These are phyloP conservation scores for Quillaja saponaria DNA, from an alignment of 306 rosid genomes.

Conservation along the genomic window DNA sequence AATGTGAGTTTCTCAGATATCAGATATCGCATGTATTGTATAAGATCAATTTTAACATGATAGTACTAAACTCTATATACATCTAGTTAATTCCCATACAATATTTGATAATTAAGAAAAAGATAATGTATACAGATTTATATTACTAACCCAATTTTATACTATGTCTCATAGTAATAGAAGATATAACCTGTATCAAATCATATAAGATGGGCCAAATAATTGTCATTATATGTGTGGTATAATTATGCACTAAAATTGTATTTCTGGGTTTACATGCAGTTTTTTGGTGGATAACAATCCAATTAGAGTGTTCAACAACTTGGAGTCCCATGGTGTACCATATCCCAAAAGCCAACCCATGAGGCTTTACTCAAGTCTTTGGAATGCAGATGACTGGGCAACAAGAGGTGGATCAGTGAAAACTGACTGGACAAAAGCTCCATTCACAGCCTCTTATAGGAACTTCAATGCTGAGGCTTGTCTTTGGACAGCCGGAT, in stretches of 20 bases:
- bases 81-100: too few species aligned
- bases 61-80: too few species aligned
- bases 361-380: slow-evolving; percentile 64
- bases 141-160: neutral
- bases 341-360: slow-evolving; percentile 66
- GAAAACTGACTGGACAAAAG: slow-evolving; percentile 70
- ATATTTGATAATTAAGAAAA: too few species aligned
- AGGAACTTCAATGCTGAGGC: slow-evolving; percentile 44
- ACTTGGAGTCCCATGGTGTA: slow-evolving; percentile 52
- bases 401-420: slow-evolving; percentile 80
- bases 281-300: slow-evolving; percentile 60
- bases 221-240: too few species aligned
- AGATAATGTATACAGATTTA: neutral
- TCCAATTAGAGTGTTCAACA: slow-evolving; percentile 72
- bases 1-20: slow-evolving; percentile 33
- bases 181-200: neutral
- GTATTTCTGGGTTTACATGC: too few species aligned
- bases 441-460: slow-evolving; percentile 67
- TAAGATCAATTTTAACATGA: too few species aligned
- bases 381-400: slow-evolving; percentile 82
- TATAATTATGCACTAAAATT: too few species aligned
- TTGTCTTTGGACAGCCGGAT: slow-evolving; percentile 24
- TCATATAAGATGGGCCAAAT: too few species aligned
- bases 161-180: too few species aligned
- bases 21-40: too few species aligned